phyloP scores from a whole-genome alignment of 2,329 filamentous ascomycete genomes.

The Ophiostoma perfectum region DNA sequence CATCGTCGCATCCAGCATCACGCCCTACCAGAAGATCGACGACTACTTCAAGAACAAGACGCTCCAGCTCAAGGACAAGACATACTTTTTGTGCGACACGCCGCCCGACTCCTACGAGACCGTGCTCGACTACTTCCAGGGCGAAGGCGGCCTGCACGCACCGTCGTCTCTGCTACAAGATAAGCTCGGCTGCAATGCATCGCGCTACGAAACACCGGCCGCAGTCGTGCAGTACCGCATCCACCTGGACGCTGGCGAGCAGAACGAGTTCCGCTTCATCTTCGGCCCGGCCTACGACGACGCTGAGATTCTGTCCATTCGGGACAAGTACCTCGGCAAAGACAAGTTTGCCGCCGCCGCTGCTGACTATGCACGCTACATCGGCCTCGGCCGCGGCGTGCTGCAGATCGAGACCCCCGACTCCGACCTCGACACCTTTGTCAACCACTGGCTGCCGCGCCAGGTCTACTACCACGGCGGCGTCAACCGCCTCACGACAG shows the following conservation, averaged over 20 bases:
- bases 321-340: background rate
- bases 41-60: conserved; percentile 54
- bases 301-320: background rate
- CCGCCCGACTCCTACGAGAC: conserved; percentile 49
- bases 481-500: conserved; percentile 53
- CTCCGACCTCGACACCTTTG: conserved; percentile 50
- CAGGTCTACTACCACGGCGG: conserved; percentile 56
- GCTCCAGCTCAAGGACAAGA: conserved; percentile 51
- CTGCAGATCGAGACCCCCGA: conserved; percentile 46
- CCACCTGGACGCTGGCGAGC: background rate
- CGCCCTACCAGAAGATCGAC: conserved; percentile 52
- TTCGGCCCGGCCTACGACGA: background rate
- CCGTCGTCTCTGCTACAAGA: conserved; percentile 26
- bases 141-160: conserved; percentile 50
- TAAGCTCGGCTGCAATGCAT: conserved; percentile 1
- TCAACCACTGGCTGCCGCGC: conserved; percentile 55
- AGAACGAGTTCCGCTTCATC: background rate
- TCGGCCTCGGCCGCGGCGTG: conserved; percentile 43
- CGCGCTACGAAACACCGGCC: background rate
- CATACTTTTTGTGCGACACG: conserved; percentile 51
- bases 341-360: conserved; percentile 33
- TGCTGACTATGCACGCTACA: conserved; percentile 46
- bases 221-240: background rate
- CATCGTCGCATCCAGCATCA: conserved; percentile 48
- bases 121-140: conserved; percentile 48